Conservation (phyloP, 2,329 filamentous ascomycete genomes). For the Monosporascus sp. region DNA sequence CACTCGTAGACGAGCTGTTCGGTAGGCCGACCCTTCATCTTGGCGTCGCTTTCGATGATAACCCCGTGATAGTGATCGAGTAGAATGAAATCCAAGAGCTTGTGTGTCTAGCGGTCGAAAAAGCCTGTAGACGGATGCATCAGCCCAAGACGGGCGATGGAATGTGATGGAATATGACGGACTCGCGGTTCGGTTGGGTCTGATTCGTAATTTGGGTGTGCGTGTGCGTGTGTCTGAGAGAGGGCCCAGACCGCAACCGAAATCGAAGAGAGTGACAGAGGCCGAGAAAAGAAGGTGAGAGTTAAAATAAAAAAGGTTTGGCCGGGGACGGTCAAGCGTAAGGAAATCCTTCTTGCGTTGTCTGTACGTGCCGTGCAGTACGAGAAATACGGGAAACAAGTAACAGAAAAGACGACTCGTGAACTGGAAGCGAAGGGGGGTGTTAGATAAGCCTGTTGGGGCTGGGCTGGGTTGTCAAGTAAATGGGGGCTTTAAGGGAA, state of each 20-base stretch:
- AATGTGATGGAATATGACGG: background rate
- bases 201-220: background rate
- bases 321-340: background rate
- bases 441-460: too few species aligned
- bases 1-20: constrained; percentile 69
- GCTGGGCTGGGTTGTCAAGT: too few species aligned
- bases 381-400: too few species aligned
- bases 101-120: background rate
- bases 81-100: constrained; percentile 1
- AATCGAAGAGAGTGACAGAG: background rate
- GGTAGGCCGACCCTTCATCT: constrained; percentile 67
- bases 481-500: too few species aligned
- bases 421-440: too few species aligned
- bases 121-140: background rate
- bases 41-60: constrained; percentile 14
- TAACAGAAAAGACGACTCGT: too few species aligned
- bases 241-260: background rate
- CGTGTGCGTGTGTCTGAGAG: background rate
- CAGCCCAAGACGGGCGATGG: background rate
- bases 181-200: background rate
- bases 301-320: background rate
- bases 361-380: too few species aligned
- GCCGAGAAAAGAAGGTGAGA: background rate
- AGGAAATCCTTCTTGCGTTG: background rate
- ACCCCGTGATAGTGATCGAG: constrained; percentile 1